phyloP scores from a whole-genome alignment of 371 early-diverging fungal genomes.

The Chytridiales sp. region DNA sequence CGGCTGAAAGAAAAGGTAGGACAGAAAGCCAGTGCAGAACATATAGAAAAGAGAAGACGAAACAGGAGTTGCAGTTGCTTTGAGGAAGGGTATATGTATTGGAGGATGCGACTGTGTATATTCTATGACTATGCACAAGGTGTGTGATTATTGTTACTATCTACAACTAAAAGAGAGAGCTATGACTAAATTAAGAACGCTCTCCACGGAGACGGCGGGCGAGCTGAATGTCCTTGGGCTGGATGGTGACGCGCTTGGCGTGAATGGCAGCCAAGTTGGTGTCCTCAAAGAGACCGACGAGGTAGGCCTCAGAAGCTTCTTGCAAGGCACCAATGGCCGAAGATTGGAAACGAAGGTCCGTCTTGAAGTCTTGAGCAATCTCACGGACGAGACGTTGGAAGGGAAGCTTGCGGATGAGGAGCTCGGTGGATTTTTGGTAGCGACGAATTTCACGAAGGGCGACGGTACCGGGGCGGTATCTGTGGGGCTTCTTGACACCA shows the following conservation, averaged over 20 bases:
- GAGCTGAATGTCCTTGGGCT: constrained; percentile 98
- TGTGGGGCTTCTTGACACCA: constrained; percentile 50
- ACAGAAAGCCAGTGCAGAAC: too few relatives aligned
- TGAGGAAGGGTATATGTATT: too few relatives aligned
- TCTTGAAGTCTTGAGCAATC: constrained; percentile 97
- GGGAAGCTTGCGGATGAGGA: constrained; percentile 98
- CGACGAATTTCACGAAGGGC: constrained; percentile 89
- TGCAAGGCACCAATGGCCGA: constrained; percentile 98
- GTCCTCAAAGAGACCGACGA: constrained; percentile 93
- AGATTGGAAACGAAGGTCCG: constrained; percentile 97
- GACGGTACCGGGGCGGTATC: constrained; percentile 68
- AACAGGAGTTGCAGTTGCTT: too few relatives aligned
- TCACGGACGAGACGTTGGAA: constrained; percentile 98
- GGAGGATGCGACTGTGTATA: too few relatives aligned
- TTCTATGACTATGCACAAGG: too few relatives aligned
- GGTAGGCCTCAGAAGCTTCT: constrained; percentile 98
- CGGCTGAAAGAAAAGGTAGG: too few relatives aligned
- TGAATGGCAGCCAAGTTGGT: constrained; percentile 99
- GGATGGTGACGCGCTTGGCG: constrained; percentile 99
- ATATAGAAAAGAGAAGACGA: too few relatives aligned
- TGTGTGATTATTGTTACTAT: too few relatives aligned
- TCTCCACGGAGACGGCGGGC: constrained; percentile 62
- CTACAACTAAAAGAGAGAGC: too few relatives aligned
- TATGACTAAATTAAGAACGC: constrained; percentile 33
- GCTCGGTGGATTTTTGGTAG: constrained; percentile 98